Percentiles rank a stretch among this genome's conserved stretches.
phyloP scores from a whole-genome alignment of 73 alveolate genomes.

The Tetrahymena thermophila region DNA sequence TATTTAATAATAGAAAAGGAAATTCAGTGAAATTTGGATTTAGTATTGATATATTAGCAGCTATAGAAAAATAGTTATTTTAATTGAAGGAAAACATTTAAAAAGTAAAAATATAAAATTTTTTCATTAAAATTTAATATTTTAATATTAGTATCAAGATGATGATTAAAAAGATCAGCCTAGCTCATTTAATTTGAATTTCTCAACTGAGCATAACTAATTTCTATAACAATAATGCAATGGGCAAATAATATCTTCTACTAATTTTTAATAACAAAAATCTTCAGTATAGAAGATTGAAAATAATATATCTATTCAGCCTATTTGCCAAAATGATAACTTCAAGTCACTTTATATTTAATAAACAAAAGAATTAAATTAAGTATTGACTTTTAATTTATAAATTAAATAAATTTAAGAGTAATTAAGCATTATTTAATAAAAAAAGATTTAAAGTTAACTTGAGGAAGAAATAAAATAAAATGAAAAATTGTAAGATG shows the following conservation, averaged over 20 bases:
- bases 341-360: neutral
- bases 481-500: neutral
- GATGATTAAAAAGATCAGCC: neutral
- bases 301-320: neutral
- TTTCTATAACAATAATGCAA: neutral
- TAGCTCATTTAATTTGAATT: neutral
- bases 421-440: neutral
- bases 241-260: neutral
- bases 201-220: too few species aligned
- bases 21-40: neutral
- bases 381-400: neutral
- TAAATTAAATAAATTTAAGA: neutral
- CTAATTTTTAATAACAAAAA: too few species aligned
- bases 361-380: neutral
- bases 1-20: neutral
- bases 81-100: neutral
- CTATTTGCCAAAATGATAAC: neutral
- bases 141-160: neutral
- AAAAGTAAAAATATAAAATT: neutral
- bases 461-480: neutral
- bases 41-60: neutral
- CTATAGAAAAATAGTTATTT: neutral
- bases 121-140: too few species aligned
- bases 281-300: too few species aligned
- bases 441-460: neutral